These are phyloP conservation scores for Phytophthora cactorum DNA, from an alignment of 352 stramenopile genomes.

Conservation along the genomic window DNA sequence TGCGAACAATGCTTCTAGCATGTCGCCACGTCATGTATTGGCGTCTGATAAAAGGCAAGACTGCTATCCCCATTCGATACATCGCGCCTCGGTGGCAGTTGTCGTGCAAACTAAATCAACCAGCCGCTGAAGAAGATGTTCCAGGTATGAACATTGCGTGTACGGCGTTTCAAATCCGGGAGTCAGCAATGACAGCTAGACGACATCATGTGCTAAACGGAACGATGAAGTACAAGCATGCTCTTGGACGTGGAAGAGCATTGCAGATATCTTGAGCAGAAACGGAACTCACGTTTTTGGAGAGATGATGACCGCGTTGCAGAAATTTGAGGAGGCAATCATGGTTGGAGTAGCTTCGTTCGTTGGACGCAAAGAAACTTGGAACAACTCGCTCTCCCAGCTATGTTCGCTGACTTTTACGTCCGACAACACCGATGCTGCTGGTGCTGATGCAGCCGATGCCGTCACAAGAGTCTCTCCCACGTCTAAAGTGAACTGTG, in stretches of 20 bases:
- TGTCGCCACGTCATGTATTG: no score
- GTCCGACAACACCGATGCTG: not conserved
- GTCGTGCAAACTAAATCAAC: conserved; percentile 11
- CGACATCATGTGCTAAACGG: conserved; percentile 8
- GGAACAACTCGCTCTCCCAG: not conserved
- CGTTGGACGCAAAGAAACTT: not conserved
- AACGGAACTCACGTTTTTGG: not conserved
- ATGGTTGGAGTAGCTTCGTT: not conserved
- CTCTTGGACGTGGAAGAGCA: no score
- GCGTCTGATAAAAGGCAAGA: no score
- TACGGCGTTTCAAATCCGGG: conserved; percentile 6
- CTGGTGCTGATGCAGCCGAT: not conserved
- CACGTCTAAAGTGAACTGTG: not conserved
- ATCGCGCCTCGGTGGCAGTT: conserved; percentile 7
- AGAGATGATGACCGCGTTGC: no score
- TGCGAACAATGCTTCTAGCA: no score
- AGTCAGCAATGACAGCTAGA: conserved; percentile 2
- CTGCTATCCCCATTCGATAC: not conserved
- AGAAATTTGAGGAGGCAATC: not conserved
- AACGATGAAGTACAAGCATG: no score
- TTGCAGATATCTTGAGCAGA: conserved; percentile 5
- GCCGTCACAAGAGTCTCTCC: not conserved
- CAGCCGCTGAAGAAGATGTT: conserved; percentile 4
- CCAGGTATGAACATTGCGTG: conserved; percentile 5
- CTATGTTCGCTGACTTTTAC: not conserved